phyloP scores from a whole-genome alignment of 2,329 filamentous ascomycete species.

The Xylaria polymorpha region DNA sequence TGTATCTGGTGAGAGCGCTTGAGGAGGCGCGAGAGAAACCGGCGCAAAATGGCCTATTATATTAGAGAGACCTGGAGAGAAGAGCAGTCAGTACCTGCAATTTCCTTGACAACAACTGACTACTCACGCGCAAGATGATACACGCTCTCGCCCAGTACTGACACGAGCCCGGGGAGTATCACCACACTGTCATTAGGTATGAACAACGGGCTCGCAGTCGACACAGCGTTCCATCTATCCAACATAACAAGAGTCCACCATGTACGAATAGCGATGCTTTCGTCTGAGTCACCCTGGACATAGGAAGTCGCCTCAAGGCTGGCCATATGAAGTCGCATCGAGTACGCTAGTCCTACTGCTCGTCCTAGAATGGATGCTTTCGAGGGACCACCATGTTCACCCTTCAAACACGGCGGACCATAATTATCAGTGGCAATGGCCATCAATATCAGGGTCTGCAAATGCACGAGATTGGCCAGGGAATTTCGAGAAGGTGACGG shows the following conservation, averaged over 20 bases:
- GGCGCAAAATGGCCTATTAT: constrained; percentile 67
- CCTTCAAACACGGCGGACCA: constrained; percentile 56
- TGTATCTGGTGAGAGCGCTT: constrained; percentile 56
- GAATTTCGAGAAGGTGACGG: constrained; percentile 53
- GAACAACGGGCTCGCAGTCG: constrained; percentile 69
- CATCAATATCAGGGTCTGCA: constrained; percentile 75
- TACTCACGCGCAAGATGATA: constrained; percentile 74
- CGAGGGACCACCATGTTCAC: constrained; percentile 59
- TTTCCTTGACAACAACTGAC: not conserved
- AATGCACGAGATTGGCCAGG: constrained; percentile 65
- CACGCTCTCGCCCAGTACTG: constrained; percentile 70
- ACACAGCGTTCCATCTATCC: constrained; percentile 79
- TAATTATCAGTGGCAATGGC: constrained; percentile 73
- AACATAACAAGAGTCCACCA: constrained; percentile 80
- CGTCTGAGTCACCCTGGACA: constrained; percentile 60
- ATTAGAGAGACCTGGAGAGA: constrained; percentile 63
- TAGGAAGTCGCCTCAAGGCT: constrained; percentile 54
- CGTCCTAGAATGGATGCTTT: constrained; percentile 70
- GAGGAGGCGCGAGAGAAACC: constrained; percentile 57
- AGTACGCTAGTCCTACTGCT: constrained; percentile 73
- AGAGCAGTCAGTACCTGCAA: constrained; percentile 13
- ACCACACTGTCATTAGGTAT: constrained; percentile 72
- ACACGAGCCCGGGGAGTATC: constrained; percentile 68
- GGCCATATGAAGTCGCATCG: constrained; percentile 68
- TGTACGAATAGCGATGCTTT: constrained; percentile 70